A percentile compares a stretch with the other conserved stretches of the same genome.
Evolutionary conservation across 2,329 filamentous ascomycete species (phyloP).

Genomic region (Xylaria digitata): DNA sequence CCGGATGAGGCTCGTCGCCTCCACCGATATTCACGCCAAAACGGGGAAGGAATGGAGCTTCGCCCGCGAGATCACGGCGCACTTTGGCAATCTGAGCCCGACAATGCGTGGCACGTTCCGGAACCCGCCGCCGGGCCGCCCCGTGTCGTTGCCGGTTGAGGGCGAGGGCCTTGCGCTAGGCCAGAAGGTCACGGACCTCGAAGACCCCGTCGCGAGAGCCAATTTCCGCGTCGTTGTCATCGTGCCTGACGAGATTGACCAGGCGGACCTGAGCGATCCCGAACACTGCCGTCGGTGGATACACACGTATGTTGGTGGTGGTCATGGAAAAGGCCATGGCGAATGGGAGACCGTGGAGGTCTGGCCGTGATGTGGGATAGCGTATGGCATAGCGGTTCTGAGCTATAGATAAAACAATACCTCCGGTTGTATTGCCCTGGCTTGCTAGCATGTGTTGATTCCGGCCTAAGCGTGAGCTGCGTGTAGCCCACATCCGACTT

Average conservation of each 20-base stretch:
- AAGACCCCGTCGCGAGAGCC: constrained; percentile 75
- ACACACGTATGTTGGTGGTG: constrained; percentile 68
- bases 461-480: background rate
- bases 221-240: constrained; percentile 90
- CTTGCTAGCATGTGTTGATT: background rate
- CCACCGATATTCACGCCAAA: constrained; percentile 31
- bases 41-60: constrained; percentile 75
- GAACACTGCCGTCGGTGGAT: constrained; percentile 71
- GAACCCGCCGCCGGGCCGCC: constrained; percentile 75
- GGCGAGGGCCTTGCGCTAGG: constrained; percentile 58
- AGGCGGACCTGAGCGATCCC: constrained; percentile 76
- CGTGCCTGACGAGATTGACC: constrained; percentile 80
- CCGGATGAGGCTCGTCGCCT: constrained; percentile 64
- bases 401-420: background rate
- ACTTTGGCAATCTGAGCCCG: constrained; percentile 90
- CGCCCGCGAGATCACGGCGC: constrained; percentile 80
- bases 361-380: constrained; percentile 65
- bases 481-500: background rate
- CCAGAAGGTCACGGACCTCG: constrained; percentile 75
- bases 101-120: constrained; percentile 81
- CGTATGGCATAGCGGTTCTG: too few species aligned
- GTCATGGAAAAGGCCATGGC: constrained; percentile 47
- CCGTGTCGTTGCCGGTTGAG: constrained; percentile 63
- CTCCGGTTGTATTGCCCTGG: background rate
- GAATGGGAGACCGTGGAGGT: constrained; percentile 77